phyloP scores from a whole-genome alignment of 345 rosid species.

The Brassica carinata region DNA sequence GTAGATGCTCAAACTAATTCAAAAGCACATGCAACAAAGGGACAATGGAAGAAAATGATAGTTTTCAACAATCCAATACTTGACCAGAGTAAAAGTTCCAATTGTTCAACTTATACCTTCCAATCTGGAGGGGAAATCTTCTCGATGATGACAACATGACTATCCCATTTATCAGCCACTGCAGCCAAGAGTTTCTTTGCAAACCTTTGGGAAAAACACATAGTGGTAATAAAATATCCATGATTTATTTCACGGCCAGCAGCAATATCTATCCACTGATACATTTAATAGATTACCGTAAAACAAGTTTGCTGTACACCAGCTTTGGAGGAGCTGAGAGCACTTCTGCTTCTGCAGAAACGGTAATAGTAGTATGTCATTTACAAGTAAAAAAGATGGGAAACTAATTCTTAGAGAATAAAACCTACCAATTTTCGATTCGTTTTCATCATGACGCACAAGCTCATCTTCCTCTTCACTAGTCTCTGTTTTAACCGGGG shows the following conservation, averaged over 20 bases:
- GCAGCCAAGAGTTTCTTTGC: conserved; percentile 93
- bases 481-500: conserved; percentile 77
- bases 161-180: conserved; percentile 81
- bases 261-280: not conserved
- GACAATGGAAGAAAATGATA: not conserved
- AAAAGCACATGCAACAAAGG: conserved; percentile 6
- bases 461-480: conserved; percentile 82
- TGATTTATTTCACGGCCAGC: conserved; percentile 10
- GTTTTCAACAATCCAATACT: not conserved
- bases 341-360: conserved; percentile 84
- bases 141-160: conserved; percentile 70
- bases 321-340: conserved; percentile 97
- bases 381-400: conserved; percentile 1
- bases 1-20: conserved; percentile 11
- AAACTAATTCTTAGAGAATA: not conserved
- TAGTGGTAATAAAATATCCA: conserved; percentile 1
- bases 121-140: conserved; percentile 76
- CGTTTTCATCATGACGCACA: conserved; percentile 57
- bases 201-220: conserved; percentile 55
- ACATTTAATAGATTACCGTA: conserved; percentile 54
- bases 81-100: not conserved
- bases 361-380: not conserved
- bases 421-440: conserved; percentile 72
- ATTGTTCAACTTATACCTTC: conserved; percentile 60
- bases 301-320: conserved; percentile 89